Evolutionary conservation across 2,329 filamentous ascomycete species (phyloP), one percentile per base, ranked within the genome.

Genomic region (Penicillium sp.): DNA sequence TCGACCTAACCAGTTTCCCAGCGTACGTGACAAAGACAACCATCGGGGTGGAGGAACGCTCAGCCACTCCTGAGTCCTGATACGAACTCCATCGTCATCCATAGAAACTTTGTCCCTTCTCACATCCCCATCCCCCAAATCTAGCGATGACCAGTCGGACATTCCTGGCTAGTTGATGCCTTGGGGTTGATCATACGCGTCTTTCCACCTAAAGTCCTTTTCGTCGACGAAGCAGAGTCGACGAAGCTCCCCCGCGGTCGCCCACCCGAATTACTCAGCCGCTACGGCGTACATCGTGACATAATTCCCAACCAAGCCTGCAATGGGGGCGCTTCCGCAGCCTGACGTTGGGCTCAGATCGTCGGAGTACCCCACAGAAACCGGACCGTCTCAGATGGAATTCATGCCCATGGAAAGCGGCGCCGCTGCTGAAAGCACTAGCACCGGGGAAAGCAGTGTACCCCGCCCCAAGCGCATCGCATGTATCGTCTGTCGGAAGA

Each of bases 381-480:
- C 53, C 5, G 54, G 27, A 9, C 40, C 54, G 7, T 51, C 54
- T 27, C 40, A 49, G 16, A 52, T 55, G 31, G 50, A 53, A 28
- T 47, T 49, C 8, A 47, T 60, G 14, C 51, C 57, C 18, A 52
- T 56, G 47, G 58, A 60, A 6, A 47, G 46, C 33, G 49, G 39
- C 38, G 42, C 61, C 46, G 50, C 64, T 61, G 61, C 71, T 40
- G 65, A 67, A 47, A 71, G 61, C 66, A 30, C 33, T 22, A 53
- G 52, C 48, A 73, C 74, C 51, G 74, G 76, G 52, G 69, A 69
- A 49, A 64, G 72, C 53, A 78, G 80, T 59, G 77, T 89, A 18
- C 85, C 87, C 41, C 88, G 88, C 63, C 84, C 86, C n/a, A 97
- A 97, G 77, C 83, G 92, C 59, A 87, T 97, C 62, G 93, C 93